Evolutionary conservation across 2,329 filamentous ascomycete species (phyloP).

Genomic region (Colletotrichum sidae): DNA sequence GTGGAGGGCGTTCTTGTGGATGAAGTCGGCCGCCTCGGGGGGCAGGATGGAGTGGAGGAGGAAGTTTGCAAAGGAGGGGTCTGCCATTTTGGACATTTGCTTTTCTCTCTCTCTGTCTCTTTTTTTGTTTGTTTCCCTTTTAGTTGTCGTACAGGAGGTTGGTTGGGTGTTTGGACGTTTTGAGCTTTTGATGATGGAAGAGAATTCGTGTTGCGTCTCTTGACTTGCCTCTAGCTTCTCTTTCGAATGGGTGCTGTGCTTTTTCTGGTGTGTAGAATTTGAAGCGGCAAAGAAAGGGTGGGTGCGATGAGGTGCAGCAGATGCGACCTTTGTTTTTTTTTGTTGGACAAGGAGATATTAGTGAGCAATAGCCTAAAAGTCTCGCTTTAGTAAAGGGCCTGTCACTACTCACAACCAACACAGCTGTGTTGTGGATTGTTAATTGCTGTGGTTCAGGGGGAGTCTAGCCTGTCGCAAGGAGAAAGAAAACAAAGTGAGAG

Average conservation of each 20-base stretch:
- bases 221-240: too few species aligned
- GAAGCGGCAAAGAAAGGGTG: too few species aligned
- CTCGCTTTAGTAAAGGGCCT: too few species aligned
- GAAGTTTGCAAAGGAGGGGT: slow-evolving; percentile 44
- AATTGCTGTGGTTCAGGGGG: too few species aligned
- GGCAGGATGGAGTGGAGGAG: slow-evolving; percentile 57
- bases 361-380: too few species aligned
- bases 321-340: too few species aligned
- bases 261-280: too few species aligned
- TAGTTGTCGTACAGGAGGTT: not conserved
- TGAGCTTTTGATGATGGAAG: not conserved
- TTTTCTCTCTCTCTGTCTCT: not conserved
- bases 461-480: not conserved
- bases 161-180: not conserved
- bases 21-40: slow-evolving; percentile 55
- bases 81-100: slow-evolving; percentile 43
- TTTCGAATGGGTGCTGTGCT: too few species aligned
- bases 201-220: not conserved
- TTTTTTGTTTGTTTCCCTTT: not conserved
- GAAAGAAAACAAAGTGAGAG: not conserved
- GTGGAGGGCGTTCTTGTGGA: slow-evolving; percentile 61
- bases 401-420: too few species aligned
- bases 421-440: too few species aligned
- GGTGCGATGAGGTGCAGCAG: too few species aligned
- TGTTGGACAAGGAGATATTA: too few species aligned